Evolutionary conservation across 768 basidiomycete genomes (phyloP).

Genomic region (Pisolithus sp.): DNA sequence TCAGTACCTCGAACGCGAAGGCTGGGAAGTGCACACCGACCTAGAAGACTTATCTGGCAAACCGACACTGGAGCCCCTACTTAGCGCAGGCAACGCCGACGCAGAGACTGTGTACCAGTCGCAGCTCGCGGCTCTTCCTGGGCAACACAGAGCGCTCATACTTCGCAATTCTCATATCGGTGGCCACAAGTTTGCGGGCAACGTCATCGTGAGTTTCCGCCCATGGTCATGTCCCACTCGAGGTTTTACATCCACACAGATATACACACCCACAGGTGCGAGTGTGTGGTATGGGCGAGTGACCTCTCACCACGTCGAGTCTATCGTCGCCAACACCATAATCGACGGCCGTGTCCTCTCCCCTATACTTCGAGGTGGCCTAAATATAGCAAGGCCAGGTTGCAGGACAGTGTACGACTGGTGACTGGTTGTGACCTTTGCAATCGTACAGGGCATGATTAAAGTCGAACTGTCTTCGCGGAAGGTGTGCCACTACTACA

Average conservation of each 20-base stretch:
- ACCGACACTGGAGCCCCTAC: slow-evolving; percentile 21
- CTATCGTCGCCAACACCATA: slow-evolving; percentile 83
- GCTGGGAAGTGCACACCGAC: slow-evolving; percentile 74
- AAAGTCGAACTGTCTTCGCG: neutral
- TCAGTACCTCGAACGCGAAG: slow-evolving; percentile 53
- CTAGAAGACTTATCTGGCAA: slow-evolving; percentile 48
- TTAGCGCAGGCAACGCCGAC: slow-evolving; percentile 24
- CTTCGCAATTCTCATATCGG: slow-evolving; percentile 87
- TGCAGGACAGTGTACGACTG: slow-evolving; percentile 66
- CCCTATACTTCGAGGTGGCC: slow-evolving; percentile 77
- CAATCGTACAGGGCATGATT: neutral
- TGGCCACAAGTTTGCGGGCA: slow-evolving; percentile 90
- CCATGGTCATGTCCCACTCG: neutral
- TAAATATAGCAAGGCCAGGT: slow-evolving; percentile 70
- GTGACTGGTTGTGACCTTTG: slow-evolving; percentile 30
- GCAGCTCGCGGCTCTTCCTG: slow-evolving; percentile 41
- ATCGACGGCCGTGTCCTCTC: slow-evolving; percentile 79
- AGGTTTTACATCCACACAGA: slow-evolving; percentile 35
- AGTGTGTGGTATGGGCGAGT: slow-evolving; percentile 94
- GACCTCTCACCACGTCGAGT: slow-evolving; percentile 80
- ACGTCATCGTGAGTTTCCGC: slow-evolving; percentile 66
- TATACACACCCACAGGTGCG: slow-evolving; percentile 80
- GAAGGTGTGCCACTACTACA: slow-evolving; percentile 16
- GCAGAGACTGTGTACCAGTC: slow-evolving; percentile 47
- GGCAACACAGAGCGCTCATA: slow-evolving; percentile 69